Conservation (phyloP, 345 rosid genomes). For the Aurinia saxatilis region DNA sequence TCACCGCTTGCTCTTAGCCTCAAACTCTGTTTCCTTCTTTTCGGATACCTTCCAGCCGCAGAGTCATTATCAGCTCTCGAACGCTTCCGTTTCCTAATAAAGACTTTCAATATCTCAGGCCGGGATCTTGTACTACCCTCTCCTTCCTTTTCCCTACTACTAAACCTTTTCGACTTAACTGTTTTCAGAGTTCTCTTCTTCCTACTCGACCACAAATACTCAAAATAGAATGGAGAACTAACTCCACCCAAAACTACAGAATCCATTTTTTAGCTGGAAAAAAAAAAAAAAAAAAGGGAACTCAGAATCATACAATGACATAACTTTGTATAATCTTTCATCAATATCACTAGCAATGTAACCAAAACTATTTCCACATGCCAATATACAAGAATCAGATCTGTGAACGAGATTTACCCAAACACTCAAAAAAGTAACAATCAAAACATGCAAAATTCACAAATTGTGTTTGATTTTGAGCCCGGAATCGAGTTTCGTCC, state of each 20-base stretch:
- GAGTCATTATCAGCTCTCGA: background rate
- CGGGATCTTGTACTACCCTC: background rate
- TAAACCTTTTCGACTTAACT: background rate
- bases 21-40: background rate
- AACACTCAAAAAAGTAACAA: background rate
- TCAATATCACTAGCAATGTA: background rate
- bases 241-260: background rate
- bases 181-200: constrained; percentile 13
- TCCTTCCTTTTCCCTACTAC: background rate
- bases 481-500: background rate
- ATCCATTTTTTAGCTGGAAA: background rate
- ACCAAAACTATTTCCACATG: too few relatives aligned
- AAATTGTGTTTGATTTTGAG: background rate
- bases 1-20: background rate
- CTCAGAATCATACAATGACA: background rate
- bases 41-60: background rate
- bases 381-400: too few relatives aligned
- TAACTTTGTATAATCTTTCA: background rate
- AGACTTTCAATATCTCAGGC: background rate
- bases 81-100: background rate
- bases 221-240: background rate
- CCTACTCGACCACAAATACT: background rate
- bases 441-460: background rate
- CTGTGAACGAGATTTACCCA: background rate
- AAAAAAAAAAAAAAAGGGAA: background rate